phyloP scores from a whole-genome alignment of 2,329 filamentous ascomycete species.

The Fusarium proliferatum region DNA sequence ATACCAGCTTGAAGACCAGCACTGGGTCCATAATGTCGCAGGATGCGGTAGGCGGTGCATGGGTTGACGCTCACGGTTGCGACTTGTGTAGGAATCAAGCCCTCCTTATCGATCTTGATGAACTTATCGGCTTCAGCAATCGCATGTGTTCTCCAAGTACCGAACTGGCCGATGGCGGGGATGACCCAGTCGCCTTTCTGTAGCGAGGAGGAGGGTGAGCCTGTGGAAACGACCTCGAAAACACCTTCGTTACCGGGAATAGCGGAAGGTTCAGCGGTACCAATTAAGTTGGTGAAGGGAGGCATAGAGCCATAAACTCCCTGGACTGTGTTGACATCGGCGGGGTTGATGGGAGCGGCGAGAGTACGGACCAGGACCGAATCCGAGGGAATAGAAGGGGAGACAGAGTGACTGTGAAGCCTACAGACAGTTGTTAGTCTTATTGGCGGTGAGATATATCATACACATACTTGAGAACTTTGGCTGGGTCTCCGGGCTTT shows the following conservation, averaged over 20 bases:
- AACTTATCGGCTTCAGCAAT: constrained; percentile 69
- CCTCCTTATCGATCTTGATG: constrained; percentile 76
- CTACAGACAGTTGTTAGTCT: constrained; percentile 49
- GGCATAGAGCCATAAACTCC: constrained; percentile 93
- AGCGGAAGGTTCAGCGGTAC: constrained; percentile 79
- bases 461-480: constrained; percentile 69
- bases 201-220: constrained; percentile 66
- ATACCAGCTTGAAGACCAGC: constrained; percentile 58
- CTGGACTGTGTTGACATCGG: constrained; percentile 98
- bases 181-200: constrained; percentile 92
- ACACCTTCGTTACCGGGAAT: constrained; percentile 92
- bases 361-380: constrained; percentile 85
- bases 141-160: constrained; percentile 95
- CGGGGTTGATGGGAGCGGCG: constrained; percentile 92
- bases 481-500: constrained; percentile 77
- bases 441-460: too few species aligned
- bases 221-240: constrained; percentile 84
- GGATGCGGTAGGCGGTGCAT: constrained; percentile 92
- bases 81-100: constrained; percentile 79
- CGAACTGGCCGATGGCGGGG: constrained; percentile 83
- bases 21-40: constrained; percentile 77
- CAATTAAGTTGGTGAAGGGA: constrained; percentile 78
- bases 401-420: constrained; percentile 81
- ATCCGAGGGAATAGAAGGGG: constrained; percentile 73
- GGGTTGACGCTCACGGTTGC: constrained; percentile 94